phyloP scores from a whole-genome alignment of 306 rosid genomes.

The Prunus armeniaca region DNA sequence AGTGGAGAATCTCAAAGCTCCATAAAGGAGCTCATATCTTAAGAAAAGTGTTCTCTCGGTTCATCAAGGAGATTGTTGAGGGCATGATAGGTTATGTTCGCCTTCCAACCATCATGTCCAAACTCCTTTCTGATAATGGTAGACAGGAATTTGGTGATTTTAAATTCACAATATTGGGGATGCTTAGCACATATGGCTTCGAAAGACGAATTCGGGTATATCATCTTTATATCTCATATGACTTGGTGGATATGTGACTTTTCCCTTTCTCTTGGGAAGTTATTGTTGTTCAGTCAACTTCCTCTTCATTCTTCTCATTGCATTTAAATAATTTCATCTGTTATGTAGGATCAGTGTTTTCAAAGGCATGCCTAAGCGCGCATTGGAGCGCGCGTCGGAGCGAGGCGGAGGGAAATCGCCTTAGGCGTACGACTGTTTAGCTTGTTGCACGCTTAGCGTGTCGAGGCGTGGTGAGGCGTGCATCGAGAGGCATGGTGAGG shows the following conservation, averaged over 20 bases:
- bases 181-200: constrained; percentile 92
- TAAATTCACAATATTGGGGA: constrained; percentile 85
- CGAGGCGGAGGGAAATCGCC: no score
- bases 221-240: not conserved
- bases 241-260: no score
- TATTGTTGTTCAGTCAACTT: not conserved
- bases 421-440: no score
- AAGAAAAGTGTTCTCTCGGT: constrained; percentile 73
- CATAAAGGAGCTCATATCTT: constrained; percentile 49
- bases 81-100: constrained; percentile 95
- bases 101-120: constrained; percentile 91
- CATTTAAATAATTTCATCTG: not conserved
- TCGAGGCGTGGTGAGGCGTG: no score
- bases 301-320: not conserved
- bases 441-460: no score
- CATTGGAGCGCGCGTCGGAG: no score
- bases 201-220: constrained; percentile 97
- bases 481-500: no score
- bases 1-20: constrained; percentile 76
- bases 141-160: constrained; percentile 95
- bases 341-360: constrained; percentile 41
- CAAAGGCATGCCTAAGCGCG: no score
- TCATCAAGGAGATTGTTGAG: constrained; percentile 93
- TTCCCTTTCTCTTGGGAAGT: no score
- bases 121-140: constrained; percentile 93